phyloP scores from a whole-genome alignment of 225 moss, liverwort and hornwort genomes.

The Physcomitrium patens region DNA sequence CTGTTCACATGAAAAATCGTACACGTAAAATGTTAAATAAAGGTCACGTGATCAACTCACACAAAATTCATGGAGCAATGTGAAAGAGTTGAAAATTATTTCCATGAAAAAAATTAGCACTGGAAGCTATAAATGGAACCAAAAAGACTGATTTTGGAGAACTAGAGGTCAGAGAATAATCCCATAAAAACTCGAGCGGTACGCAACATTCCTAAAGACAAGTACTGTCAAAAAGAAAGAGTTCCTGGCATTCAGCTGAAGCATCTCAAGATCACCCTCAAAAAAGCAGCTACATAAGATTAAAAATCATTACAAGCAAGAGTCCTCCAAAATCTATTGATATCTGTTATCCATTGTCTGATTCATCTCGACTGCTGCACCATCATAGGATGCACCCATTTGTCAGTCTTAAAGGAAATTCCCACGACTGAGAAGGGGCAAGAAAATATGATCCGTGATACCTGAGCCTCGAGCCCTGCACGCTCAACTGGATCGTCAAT shows the following conservation, averaged over 20 bases:
- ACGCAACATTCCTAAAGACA: background rate
- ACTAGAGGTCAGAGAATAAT: background rate
- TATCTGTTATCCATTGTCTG: background rate
- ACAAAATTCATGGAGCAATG: conserved; percentile 12
- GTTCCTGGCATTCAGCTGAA: background rate
- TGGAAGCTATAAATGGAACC: background rate
- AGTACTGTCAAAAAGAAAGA: background rate
- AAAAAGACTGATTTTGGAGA: background rate
- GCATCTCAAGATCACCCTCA: conserved; percentile 4
- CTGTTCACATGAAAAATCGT: conserved; percentile 43
- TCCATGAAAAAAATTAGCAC: conserved; percentile 5
- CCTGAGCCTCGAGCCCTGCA: conserved; percentile 97
- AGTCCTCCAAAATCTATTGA: conserved; percentile 5
- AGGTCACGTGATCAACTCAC: background rate
- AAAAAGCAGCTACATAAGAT: background rate
- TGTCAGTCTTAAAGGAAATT: background rate
- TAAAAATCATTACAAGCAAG: background rate
- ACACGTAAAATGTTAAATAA: background rate
- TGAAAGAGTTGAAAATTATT: conserved; percentile 8
- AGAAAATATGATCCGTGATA: conserved; percentile 33
- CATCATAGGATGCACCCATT: background rate
- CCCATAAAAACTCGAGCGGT: conserved; percentile 7
- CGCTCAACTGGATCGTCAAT: conserved; percentile 90
- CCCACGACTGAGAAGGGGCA: background rate
- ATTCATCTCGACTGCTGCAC: conserved; percentile 5